Percentiles rank a stretch among this genome's conserved stretches.
These are phyloP conservation scores for Trifolium pratense DNA, from an alignment of 306 rosid genomes.

Conservation along the genomic window DNA sequence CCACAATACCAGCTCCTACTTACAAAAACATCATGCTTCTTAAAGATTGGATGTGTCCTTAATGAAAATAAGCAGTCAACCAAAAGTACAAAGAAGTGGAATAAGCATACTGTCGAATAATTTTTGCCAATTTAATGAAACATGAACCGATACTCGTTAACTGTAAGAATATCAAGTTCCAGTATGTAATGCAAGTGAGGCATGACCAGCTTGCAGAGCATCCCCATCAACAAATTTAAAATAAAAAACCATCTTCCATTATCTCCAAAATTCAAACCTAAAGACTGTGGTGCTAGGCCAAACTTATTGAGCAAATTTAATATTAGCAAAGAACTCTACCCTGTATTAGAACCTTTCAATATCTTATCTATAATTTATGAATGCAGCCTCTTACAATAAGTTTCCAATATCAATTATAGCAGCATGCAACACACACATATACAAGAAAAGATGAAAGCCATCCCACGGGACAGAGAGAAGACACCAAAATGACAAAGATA, in stretches of 20 bases:
- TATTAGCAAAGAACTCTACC: background rate
- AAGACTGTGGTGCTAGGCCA: conserved; percentile 11
- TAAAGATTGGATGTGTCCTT: background rate
- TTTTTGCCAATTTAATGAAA: conserved; percentile 20
- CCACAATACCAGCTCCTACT: background rate
- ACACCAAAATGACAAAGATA: conserved; percentile 24
- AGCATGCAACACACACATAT: conserved; percentile 26
- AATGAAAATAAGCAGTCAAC: background rate
- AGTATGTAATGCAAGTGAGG: conserved; percentile 2
- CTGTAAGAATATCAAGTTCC: conserved; percentile 12
- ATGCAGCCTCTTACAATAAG: background rate
- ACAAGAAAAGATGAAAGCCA: background rate
- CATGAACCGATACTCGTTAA: conserved; percentile 1
- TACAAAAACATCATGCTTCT: background rate
- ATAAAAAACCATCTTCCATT: background rate
- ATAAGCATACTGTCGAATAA: background rate
- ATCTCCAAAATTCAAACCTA: conserved; percentile 16
- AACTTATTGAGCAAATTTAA: conserved; percentile 4
- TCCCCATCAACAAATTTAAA: background rate
- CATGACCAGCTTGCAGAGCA: conserved; percentile 23
- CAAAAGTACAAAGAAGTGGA: background rate
- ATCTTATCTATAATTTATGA: conserved; percentile 24
- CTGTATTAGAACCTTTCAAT: background rate
- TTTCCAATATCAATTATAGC: conserved; percentile 10
- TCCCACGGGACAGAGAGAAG: background rate